A percentile compares a stretch with the other conserved stretches of the same genome.
Evolutionary conservation across 2,329 filamentous ascomycete genomes (phyloP).

Genomic region (Cordyceps javanica): DNA sequence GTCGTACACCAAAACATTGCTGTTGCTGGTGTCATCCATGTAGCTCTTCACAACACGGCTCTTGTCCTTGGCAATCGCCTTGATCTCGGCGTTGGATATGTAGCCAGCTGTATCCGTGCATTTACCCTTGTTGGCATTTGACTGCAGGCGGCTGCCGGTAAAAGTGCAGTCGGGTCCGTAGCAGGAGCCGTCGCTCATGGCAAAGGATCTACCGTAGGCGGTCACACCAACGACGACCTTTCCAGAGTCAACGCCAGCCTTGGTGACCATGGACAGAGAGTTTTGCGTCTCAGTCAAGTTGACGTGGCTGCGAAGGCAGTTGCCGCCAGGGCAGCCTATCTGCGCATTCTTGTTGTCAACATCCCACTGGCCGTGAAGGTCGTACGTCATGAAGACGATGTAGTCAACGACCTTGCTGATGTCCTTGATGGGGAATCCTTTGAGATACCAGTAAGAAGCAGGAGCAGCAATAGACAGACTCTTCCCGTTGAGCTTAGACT

Average conservation of each 20-base stretch:
- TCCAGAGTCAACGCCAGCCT: background rate
- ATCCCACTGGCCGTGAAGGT: slow-evolving; percentile 22
- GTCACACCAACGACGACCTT: background rate
- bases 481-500: background rate
- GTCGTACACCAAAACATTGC: slow-evolving; percentile 19
- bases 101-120: slow-evolving; percentile 1
- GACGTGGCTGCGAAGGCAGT: slow-evolving; percentile 28
- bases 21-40: slow-evolving; percentile 14
- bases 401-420: slow-evolving; percentile 21
- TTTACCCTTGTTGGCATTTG: background rate
- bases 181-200: background rate
- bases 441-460: slow-evolving; percentile 25
- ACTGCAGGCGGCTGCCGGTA: background rate
- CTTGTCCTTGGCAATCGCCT: background rate
- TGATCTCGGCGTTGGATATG: background rate
- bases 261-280: background rate
- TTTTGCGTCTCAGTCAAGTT: slow-evolving; percentile 30
- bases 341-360: slow-evolving; percentile 16
- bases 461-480: slow-evolving; percentile 20
- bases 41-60: slow-evolving; percentile 11
- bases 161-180: background rate
- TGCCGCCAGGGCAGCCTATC: slow-evolving; percentile 24
- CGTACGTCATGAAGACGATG: slow-evolving; percentile 23
- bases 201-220: background rate
- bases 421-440: slow-evolving; percentile 18